Conservation (phyloP, 1,284 basidiomycete species). For the Heliocybe sulcata region DNA sequence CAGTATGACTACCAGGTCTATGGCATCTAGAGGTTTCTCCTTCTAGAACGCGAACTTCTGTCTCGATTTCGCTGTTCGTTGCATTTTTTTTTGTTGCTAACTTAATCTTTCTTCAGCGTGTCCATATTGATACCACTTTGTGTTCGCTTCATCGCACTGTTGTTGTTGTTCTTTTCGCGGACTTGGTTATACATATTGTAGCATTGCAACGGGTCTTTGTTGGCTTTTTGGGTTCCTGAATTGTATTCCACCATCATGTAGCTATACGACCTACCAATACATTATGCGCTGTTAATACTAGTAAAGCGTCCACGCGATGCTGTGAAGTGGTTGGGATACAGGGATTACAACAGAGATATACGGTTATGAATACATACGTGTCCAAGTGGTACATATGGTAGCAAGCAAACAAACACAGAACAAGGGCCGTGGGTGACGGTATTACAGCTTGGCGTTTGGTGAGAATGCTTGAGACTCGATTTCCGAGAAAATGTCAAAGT, state of each 20-base stretch:
- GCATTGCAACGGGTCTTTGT: neutral
- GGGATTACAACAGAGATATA: neutral
- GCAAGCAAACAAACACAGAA: neutral
- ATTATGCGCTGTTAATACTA: neutral
- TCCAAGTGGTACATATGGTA: neutral
- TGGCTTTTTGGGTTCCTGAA: neutral
- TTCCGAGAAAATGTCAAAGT: conserved; percentile 48
- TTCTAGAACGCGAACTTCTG: neutral
- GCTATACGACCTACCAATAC: neutral
- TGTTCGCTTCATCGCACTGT: neutral
- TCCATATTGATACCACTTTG: neutral
- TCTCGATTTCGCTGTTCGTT: neutral
- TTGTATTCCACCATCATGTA: neutral
- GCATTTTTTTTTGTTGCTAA: neutral
- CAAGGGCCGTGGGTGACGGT: neutral
- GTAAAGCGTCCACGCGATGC: neutral
- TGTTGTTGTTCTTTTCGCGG: neutral
- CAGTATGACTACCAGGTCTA: conserved; percentile 67
- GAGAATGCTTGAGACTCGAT: conserved; percentile 21
- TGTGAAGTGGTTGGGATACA: neutral
- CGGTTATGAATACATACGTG: neutral
- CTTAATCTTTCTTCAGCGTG: neutral
- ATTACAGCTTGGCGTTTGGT: conserved; percentile 1
- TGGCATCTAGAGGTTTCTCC: conserved; percentile 26
- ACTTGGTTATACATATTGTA: neutral